Evolutionary conservation across 1,284 basidiomycete species (phyloP).

Genomic region (Lentinula novae-zelandiae): DNA sequence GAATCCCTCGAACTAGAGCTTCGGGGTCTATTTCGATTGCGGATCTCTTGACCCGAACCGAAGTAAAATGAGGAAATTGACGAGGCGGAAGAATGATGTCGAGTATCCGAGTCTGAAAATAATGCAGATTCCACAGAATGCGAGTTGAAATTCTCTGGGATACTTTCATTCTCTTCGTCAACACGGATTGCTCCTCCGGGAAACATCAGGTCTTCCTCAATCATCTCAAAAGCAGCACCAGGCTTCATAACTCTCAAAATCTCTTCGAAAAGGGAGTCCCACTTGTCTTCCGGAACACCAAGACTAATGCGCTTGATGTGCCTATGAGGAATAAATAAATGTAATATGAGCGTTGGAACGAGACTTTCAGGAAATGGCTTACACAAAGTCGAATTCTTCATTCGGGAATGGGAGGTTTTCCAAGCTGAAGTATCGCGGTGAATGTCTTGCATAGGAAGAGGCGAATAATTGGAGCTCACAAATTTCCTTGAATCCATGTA

Average conservation of each 20-base stretch:
- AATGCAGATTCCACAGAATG: background rate
- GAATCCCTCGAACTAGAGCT: background rate
- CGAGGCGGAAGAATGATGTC: background rate
- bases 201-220: slow-evolving; percentile 70
- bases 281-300: slow-evolving; percentile 72
- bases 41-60: background rate
- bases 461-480: slow-evolving; percentile 39
- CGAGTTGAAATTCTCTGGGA: background rate
- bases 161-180: slow-evolving; percentile 16
- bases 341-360: background rate
- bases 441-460: background rate
- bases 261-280: slow-evolving; percentile 64
- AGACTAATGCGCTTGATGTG: slow-evolving; percentile 65
- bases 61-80: background rate
- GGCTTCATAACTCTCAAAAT: slow-evolving; percentile 65
- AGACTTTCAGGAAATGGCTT: slow-evolving; percentile 20
- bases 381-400: slow-evolving; percentile 74
- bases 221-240: slow-evolving; percentile 64
- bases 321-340: slow-evolving; percentile 26
- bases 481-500: slow-evolving; percentile 67
- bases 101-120: background rate
- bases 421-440: slow-evolving; percentile 36
- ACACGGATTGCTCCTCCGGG: slow-evolving; percentile 45
- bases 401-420: slow-evolving; percentile 64
- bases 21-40: background rate